Evolutionary conservation across 2,329 filamentous ascomycete species (phyloP).

Genomic region (Tolypocladium paradoxum): DNA sequence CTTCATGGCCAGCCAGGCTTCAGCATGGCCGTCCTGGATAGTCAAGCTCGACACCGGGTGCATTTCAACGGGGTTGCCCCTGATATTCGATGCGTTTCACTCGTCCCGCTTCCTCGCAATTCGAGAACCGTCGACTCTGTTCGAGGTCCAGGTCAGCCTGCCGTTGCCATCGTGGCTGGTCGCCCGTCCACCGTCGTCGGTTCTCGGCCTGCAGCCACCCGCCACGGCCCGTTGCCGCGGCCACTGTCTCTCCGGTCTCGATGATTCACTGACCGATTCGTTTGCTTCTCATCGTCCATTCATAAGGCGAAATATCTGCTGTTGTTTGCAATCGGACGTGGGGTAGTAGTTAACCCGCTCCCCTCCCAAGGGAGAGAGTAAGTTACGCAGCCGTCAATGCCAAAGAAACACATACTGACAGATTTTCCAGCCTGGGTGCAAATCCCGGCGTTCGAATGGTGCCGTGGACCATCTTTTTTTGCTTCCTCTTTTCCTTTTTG

Average conservation of each 20-base stretch:
- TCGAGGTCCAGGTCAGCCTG: not conserved
- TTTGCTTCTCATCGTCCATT: not conserved
- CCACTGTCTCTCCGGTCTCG: not conserved
- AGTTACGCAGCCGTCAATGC: conserved; percentile 7
- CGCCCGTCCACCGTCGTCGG: not conserved
- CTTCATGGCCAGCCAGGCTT: not conserved
- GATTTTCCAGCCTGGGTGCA: conserved; percentile 9
- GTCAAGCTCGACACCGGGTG: not conserved
- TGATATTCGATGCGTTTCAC: not conserved
- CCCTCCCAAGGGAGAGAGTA: conserved; percentile 15
- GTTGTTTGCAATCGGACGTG: conserved; percentile 8
- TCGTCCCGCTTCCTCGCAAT: not conserved
- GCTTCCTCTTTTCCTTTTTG: not conserved
- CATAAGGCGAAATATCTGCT: not conserved
- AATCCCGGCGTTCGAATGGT: conserved; percentile 15
- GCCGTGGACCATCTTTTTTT: conserved; percentile 4
- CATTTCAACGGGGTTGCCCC: not conserved
- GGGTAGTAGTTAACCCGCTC: conserved; percentile 15
- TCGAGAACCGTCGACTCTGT: not conserved
- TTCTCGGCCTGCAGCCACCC: not conserved
- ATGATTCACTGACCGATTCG: not conserved
- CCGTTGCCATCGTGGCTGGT: not conserved
- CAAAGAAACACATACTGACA: conserved; percentile 3
- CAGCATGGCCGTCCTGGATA: not conserved
- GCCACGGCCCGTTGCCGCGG: not conserved